Conservation (phyloP, 179 eudicot genomes). For the Sideroxylon spinosum region DNA sequence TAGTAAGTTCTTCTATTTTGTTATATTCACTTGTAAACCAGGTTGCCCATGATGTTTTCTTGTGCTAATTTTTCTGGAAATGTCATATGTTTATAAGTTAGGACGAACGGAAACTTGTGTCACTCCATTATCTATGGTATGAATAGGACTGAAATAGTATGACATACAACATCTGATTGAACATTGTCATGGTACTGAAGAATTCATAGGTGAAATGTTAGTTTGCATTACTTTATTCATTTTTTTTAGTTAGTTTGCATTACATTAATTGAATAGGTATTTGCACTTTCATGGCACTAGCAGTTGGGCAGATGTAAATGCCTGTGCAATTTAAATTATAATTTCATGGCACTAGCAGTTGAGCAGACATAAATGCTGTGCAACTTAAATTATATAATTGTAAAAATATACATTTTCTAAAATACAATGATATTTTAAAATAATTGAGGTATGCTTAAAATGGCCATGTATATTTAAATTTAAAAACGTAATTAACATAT, state of each 20-base stretch:
- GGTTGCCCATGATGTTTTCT: neutral
- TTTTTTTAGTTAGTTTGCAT: neutral
- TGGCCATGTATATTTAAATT: too few relatives aligned
- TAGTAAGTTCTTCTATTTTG: neutral
- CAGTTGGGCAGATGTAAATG: too few relatives aligned
- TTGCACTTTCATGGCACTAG: neutral
- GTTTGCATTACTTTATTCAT: neutral
- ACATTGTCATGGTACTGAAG: neutral
- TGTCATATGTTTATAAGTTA: neutral
- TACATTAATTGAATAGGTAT: neutral
- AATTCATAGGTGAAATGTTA: neutral
- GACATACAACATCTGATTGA: neutral
- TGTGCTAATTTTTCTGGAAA: neutral
- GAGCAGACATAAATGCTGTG: too few relatives aligned
- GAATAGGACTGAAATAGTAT: neutral
- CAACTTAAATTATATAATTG: too few relatives aligned
- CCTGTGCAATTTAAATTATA: too few relatives aligned
- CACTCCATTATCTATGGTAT: neutral
- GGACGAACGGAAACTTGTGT: neutral
- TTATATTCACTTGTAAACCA: neutral
- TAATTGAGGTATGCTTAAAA: too few relatives aligned
- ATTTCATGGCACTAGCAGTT: too few relatives aligned
- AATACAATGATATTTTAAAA: too few relatives aligned
- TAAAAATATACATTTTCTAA: too few relatives aligned
- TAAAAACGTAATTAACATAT: too few relatives aligned